Base-by-base conservation (phyloP, 2,329 filamentous ascomycete species). In the Pseudocercospora ulei region DNA sequence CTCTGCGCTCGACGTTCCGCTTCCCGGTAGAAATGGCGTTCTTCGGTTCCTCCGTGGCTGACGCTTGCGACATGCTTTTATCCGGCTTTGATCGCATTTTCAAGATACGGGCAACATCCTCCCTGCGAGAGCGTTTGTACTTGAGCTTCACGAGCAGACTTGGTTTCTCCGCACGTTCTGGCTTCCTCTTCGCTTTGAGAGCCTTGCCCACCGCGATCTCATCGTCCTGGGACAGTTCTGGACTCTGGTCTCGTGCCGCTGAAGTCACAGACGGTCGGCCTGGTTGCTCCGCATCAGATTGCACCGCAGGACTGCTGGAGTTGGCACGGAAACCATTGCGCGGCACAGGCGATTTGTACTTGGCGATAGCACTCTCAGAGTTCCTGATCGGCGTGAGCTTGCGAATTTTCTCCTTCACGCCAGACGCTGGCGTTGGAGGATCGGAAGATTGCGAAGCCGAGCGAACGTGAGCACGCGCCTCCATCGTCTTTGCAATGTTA, bases 401-500 rank as follows among this genome's bases (percentile, higher is more conserved):
- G 35, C 35, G 45, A 11, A 41, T 37, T 17, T 47, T 47, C 22
- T 49, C 50, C 39, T 54, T 54, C 11, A 38, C 30, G 1, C 39
- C 33, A n/a, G 44, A 44, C 14, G 30, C 34, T 6, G 44, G 43
- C 3, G 47, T 42, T n/a, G 43, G 43, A 2, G 22, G 14, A 11
- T 37, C 49, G 41, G 42, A 49, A 35, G 37, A 51, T 46, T 19
- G 36, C 13, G 39, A 50, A 24, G 35, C 40, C 42, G 42, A 41
- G 17, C 28, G 45, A 31, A 27, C 51, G 37, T 63, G 51, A 12
- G 45, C 38, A 5, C 47, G 38, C 22, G 65, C 60, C 41, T 65
- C 64, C 16, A 76, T 55, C 39, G 73, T 68, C 40, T 66, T 69
- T 48, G 72, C 68, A 28, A 77, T 66, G 37, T 68, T 69, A 2